phyloP scores from a whole-genome alignment of 805 yeast genomes.

The Candida piceae region DNA sequence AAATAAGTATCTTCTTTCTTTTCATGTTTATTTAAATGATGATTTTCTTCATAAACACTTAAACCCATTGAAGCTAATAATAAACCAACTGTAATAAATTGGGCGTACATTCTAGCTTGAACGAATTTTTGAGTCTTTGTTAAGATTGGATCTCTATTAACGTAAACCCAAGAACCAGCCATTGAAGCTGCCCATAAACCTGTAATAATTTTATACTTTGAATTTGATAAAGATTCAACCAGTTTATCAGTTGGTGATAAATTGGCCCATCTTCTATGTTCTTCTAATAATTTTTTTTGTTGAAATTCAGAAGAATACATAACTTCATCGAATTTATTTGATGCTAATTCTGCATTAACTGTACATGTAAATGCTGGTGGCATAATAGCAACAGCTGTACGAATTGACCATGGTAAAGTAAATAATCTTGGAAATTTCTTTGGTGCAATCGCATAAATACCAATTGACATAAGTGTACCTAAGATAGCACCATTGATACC shows the following conservation, averaged over 20 bases:
- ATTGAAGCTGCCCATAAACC: constrained; percentile 77
- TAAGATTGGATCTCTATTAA: constrained; percentile 71
- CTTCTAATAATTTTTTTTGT: constrained; percentile 38
- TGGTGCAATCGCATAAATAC: constrained; percentile 48
- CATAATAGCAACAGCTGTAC: constrained; percentile 60
- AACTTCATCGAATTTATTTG: constrained; percentile 57
- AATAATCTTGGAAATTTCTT: constrained; percentile 39
- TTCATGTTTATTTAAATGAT: constrained; percentile 35
- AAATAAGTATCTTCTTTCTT: constrained; percentile 36
- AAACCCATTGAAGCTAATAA: constrained; percentile 65
- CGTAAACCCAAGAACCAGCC: constrained; percentile 72
- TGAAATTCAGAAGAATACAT: constrained; percentile 48
- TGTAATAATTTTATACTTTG: constrained; percentile 64
- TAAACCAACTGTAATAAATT: constrained; percentile 68
- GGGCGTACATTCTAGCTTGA: constrained; percentile 90
- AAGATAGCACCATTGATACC: constrained; percentile 50
- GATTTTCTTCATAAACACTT: constrained; percentile 58
- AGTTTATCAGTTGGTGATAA: constrained; percentile 46
- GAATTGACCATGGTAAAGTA: constrained; percentile 48
- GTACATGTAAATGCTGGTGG: constrained; percentile 63
- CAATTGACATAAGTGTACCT: constrained; percentile 55
- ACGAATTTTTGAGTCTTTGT: constrained; percentile 75
- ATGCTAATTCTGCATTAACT: constrained; percentile 67
- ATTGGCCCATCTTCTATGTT: constrained; percentile 46
- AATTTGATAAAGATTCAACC: constrained; percentile 42